Evolutionary conservation across 1,284 basidiomycete species (phyloP), one percentile per base, ranked within the genome.

Genomic region (Irpex lacteus): DNA sequence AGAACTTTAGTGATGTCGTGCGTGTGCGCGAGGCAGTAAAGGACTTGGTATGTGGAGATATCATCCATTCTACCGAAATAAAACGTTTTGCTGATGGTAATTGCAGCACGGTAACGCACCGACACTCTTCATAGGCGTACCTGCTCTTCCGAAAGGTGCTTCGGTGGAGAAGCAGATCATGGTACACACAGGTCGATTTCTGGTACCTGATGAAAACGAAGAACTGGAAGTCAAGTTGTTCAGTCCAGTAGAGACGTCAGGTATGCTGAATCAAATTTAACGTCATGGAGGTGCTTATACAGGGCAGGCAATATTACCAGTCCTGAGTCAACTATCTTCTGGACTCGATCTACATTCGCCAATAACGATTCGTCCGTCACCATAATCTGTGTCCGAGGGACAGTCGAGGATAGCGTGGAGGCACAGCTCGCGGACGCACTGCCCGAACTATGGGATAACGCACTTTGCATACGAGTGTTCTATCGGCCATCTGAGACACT

Each of bases 101-200:
- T 34, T 19, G 15, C 59, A 73, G 70, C 73, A 74, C 47, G 55
- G 55, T 1, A 15, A 54, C 5, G 65, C 68, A 1, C 88, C 91
- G 3, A 83, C 86, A 0, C 71, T 95, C 6, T 91, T 92, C 69
- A 76, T 90, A 0, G 84, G 83, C 7, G 88, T 95, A 0, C 83
- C 85, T 54, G 82, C 85, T 57, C 78, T 98, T 9, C 96, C 96
- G 0, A 92, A 90, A 70, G 84, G 81, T 59, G 95, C 94, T 0
- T 73, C 85, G 40, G 70, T 92, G 11, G 91, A 93, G 72, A 91
- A 90, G 68, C 91, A 92, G 71, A 84, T 88, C 0, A 68, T 90
- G 4, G 70, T 85, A 15, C 90, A 92, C 69, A 90, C 88, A 0
- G 89, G 90, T 1, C 81, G 82, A 53, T 82, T 80, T 64, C 65